Evolutionary conservation across 176 grass and related monocot genomes (phyloP).

Genomic region (Cenchrus purpureus): DNA sequence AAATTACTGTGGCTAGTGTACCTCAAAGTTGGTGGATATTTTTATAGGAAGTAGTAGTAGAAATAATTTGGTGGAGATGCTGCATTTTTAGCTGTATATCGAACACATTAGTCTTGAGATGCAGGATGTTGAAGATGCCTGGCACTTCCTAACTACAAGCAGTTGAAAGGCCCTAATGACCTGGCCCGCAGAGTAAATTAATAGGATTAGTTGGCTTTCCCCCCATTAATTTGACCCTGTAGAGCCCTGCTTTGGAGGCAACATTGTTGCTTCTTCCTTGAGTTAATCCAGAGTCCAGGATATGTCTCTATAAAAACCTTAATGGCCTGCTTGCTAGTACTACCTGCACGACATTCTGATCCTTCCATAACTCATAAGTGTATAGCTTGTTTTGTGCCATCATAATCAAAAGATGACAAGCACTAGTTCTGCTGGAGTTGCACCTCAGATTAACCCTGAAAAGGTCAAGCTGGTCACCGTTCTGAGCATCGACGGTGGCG

Average conservation of each 20-base stretch:
- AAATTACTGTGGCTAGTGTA: not conserved
- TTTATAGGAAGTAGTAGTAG: not conserved
- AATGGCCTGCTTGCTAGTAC: not conserved
- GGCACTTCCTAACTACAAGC: not conserved
- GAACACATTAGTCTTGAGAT: not conserved
- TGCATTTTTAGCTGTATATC: not conserved
- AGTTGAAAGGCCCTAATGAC: not conserved
- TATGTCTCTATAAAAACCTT: constrained; percentile 35
- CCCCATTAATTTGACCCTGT: not conserved
- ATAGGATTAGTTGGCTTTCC: constrained; percentile 10
- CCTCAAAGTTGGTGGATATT: constrained; percentile 1
- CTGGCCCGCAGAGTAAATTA: not conserved
- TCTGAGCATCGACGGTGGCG: constrained; percentile 82
- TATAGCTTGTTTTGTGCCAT: not conserved
- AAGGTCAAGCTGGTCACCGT: constrained; percentile 61
- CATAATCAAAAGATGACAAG: constrained; percentile 33
- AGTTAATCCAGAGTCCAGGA: constrained; percentile 8
- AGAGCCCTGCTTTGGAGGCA: not conserved
- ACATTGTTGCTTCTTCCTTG: constrained; percentile 24
- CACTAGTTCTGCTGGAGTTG: constrained; percentile 23
- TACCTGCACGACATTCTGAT: not conserved
- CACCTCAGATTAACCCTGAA: constrained; percentile 1
- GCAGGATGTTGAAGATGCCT: not conserved
- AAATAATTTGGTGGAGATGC: not conserved
- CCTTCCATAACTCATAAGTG: not conserved